Evolutionary conservation across 2,329 filamentous ascomycete species (phyloP).

Genomic region (Xylariales sp.): DNA sequence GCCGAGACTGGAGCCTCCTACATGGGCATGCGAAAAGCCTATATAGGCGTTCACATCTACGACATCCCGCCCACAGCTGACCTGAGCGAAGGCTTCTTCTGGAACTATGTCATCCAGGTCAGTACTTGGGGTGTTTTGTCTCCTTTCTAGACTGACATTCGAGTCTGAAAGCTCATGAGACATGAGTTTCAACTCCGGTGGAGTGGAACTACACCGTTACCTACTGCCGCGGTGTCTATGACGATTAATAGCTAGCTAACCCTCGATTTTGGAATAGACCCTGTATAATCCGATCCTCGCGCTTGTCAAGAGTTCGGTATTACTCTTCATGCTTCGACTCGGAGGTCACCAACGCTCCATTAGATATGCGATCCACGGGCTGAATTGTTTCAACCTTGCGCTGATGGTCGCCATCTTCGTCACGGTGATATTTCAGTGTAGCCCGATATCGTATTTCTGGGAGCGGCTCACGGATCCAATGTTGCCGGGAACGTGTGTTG

Average conservation of each 20-base stretch:
- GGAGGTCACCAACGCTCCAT: constrained; percentile 29
- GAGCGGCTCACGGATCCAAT: constrained; percentile 23
- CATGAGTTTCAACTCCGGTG: no score
- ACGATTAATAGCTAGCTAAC: no score
- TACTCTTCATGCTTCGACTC: constrained; percentile 39
- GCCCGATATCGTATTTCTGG: constrained; percentile 33
- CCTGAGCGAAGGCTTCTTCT: constrained; percentile 12
- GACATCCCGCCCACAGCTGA: constrained; percentile 13
- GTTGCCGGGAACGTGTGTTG: constrained; percentile 28
- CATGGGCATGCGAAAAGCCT: constrained; percentile 16
- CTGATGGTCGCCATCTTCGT: constrained; percentile 33
- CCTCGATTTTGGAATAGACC: no score
- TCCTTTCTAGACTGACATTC: no score
- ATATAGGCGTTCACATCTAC: constrained; percentile 13
- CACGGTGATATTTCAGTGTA: constrained; percentile 33
- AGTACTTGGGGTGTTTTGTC: no score
- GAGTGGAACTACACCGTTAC: no score
- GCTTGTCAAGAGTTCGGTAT: constrained; percentile 38
- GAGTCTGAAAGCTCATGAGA: no score
- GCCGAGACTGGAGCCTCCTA: constrained; percentile 18
- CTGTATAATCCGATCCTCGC: constrained; percentile 41
- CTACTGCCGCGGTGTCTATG: no score
- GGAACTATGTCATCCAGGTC: constrained; percentile 34
- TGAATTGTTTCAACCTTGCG: constrained; percentile 28
- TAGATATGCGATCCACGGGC: constrained; percentile 21